Conservation (phyloP, 2,329 filamentous ascomycete species). For the Cladosporium oxysporum region DNA sequence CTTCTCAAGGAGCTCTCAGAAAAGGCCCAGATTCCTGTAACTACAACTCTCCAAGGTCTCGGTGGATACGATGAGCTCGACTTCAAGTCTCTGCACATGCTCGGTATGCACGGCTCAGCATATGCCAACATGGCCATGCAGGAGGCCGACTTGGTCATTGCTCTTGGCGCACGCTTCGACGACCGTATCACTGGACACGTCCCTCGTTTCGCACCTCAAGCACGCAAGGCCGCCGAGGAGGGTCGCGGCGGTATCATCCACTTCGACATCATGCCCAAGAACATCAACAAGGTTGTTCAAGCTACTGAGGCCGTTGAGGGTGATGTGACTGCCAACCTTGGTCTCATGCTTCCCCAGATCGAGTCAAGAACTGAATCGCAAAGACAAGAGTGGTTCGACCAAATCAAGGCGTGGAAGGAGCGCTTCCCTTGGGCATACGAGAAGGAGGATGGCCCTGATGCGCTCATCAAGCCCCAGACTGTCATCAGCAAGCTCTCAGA, state of each 20-base stretch:
- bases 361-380: constrained; percentile 62
- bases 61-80: constrained; percentile 92
- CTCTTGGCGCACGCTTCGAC: constrained; percentile 90
- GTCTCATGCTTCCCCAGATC: constrained; percentile 71
- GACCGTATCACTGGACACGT: constrained; percentile 87
- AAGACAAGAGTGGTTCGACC: constrained; percentile 81
- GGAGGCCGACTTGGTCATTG: constrained; percentile 92
- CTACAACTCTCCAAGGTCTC: constrained; percentile 90
- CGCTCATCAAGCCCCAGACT: constrained; percentile 90
- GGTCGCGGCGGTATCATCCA: constrained; percentile 92
- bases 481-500: constrained; percentile 89
- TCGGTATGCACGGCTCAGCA: constrained; percentile 96
- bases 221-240: constrained; percentile 80
- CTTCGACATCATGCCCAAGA: constrained; percentile 99
- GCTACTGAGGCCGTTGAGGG: constrained; percentile 94
- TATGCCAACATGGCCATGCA: constrained; percentile 99
- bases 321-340: constrained; percentile 80
- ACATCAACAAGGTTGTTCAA: constrained; percentile 99
- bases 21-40: constrained; percentile 89
- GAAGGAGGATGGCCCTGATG: constrained; percentile 66
- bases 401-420: constrained; percentile 88
- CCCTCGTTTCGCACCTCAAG: constrained; percentile 83
- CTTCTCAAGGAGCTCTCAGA: constrained; percentile 84
- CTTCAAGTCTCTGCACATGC: constrained; percentile 93
- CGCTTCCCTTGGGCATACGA: constrained; percentile 90